Evolutionary conservation across 2,329 filamentous ascomycete genomes (phyloP), one percentile per base, ranked within the genome.

Genomic region (Arthrobotrys entomopaga): DNA sequence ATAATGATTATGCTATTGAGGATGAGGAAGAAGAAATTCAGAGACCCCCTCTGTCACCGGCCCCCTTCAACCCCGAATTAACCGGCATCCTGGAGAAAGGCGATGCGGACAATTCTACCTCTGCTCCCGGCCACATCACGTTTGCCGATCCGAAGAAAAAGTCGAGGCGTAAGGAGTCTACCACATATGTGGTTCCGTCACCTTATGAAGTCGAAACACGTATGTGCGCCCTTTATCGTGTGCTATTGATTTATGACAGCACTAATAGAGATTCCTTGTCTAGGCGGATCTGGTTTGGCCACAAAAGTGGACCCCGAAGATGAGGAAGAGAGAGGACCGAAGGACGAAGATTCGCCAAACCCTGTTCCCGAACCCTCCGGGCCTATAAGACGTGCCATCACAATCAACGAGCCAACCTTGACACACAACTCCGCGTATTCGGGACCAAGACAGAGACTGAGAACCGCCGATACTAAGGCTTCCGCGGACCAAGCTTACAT

Each of bases 331-430:
- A 49, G 48, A 2, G 57, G 56, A 19, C 64, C 53, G 15, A 60
- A 58, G 20, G 70, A 74, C n/a, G 70, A 67, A 22, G 61, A 73
- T 1, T 29, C 69, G 4, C 26, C 71, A 20, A 76, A 40, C 24
- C 77, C 64, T 53, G 65, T 71, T 48, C 52, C 63, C 13, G 71
- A 76, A 77, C 80, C 59, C 79, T 78, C 20, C 19, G 53, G 70
- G 13, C 38, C 50, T 22, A 54, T 76, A 16, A 70, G 56, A 15
- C 71, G 63, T 38, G 83, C 83, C 74, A 84, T 85, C 70, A 84
- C 83, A 13, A 84, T 85, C 72, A 83, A 84, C 46, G 83, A 84
- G 66, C 83, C 83, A 1, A 80, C 82, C 24, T 78, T 83, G 38
- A 71, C 77, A 4, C 70, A 50, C 22, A 40, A 64, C 34, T 63